phyloP scores from a whole-genome alignment of 108 stramenopile species.

The Pseudonitzschia delicatissima region DNA sequence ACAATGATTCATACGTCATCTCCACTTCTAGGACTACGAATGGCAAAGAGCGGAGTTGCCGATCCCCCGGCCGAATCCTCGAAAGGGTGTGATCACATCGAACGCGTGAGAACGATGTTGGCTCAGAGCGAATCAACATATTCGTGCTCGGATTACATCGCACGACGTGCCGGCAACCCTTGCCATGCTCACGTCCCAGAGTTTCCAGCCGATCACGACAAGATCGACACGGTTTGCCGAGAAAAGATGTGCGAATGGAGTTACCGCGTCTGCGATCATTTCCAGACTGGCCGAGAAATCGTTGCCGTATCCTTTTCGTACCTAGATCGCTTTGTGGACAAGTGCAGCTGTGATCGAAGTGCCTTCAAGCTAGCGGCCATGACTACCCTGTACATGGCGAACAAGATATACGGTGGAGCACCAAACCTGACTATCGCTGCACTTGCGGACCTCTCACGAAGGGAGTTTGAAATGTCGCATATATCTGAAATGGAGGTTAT shows the following conservation, averaged over 20 bases:
- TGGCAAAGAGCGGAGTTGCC: not conserved
- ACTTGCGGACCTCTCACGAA: constrained; percentile 42
- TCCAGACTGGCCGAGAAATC: constrained; percentile 32
- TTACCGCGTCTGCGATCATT: constrained; percentile 47
- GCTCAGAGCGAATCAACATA: constrained; percentile 15
- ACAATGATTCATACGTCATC: not conserved
- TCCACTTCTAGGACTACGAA: constrained; percentile 17
- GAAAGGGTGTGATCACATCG: constrained; percentile 9
- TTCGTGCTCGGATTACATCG: constrained; percentile 28
- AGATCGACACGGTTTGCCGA: constrained; percentile 38
- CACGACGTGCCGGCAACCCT: not conserved
- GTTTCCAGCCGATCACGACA: constrained; percentile 15
- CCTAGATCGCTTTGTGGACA: constrained; percentile 47
- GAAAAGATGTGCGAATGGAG: constrained; percentile 54
- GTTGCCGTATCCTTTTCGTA: constrained; percentile 40
- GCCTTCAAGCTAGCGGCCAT: constrained; percentile 63
- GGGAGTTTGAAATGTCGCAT: constrained; percentile 45
- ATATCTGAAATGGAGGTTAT: constrained; percentile 52
- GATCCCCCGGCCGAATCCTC: not conserved
- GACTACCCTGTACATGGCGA: constrained; percentile 52
- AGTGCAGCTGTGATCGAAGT: constrained; percentile 42
- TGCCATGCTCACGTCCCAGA: not conserved
- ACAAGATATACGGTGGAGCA: constrained; percentile 38
- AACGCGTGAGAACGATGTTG: constrained; percentile 15
- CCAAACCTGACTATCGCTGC: constrained; percentile 22